These are phyloP conservation scores for Exobasidium rhododendri DNA, from an alignment of 1,284 basidiomycete species.

Conservation along the genomic window DNA sequence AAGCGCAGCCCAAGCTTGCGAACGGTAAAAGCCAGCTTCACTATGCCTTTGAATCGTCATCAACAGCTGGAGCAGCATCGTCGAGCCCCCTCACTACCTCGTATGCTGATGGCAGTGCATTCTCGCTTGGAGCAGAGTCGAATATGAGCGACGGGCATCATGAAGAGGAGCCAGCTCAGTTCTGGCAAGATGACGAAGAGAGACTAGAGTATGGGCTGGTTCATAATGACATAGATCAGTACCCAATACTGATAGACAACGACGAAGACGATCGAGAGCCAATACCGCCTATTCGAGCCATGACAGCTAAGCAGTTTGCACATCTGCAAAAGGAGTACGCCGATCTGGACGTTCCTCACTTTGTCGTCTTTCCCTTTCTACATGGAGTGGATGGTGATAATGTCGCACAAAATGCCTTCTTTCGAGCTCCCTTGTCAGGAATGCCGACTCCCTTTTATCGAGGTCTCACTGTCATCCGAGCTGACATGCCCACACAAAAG, in stretches of 20 bases:
- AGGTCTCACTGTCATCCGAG: slow-evolving; percentile 49
- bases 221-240: slow-evolving; percentile 35
- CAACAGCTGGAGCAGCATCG: slow-evolving; percentile 15
- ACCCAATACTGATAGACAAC: slow-evolving; percentile 31
- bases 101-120: background rate
- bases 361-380: slow-evolving; percentile 49
- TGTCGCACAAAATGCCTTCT: slow-evolving; percentile 44
- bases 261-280: slow-evolving; percentile 17
- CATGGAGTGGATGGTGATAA: slow-evolving; percentile 50
- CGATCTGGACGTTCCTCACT: slow-evolving; percentile 40
- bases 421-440: slow-evolving; percentile 33
- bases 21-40: slow-evolving; percentile 4
- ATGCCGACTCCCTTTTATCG: slow-evolving; percentile 43
- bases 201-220: slow-evolving; percentile 24
- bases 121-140: background rate
- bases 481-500: slow-evolving; percentile 43
- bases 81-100: background rate
- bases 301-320: slow-evolving; percentile 42
- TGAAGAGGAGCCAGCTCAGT: background rate
- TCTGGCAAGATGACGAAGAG: background rate
- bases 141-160: too few species aligned
- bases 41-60: slow-evolving; percentile 16
- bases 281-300: slow-evolving; percentile 35
- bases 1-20: background rate
- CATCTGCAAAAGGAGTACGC: slow-evolving; percentile 35